These are phyloP conservation scores for Triticum monococcum DNA, from an alignment of 176 grass and related monocot genomes.

Conservation along the genomic window DNA sequence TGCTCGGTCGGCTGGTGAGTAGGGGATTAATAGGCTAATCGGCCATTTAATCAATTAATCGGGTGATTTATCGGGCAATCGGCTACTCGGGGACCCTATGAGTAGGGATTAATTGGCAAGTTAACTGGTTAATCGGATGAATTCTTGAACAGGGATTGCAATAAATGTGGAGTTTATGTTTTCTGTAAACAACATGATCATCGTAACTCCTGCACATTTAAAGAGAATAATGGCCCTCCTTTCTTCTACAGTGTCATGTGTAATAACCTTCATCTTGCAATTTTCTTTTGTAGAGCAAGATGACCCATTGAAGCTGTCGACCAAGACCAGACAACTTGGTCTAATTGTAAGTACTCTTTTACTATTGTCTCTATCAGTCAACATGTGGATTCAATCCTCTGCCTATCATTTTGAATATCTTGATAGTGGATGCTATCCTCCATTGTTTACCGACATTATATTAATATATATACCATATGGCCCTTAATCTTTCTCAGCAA, in stretches of 20 bases:
- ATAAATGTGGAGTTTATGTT: not conserved
- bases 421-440: not conserved
- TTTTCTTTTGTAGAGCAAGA: conserved; percentile 52
- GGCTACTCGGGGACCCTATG: too few species aligned
- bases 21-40: too few species aligned
- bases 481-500: not conserved
- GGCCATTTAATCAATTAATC: too few species aligned
- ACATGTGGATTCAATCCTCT: not conserved
- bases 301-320: conserved; percentile 78
- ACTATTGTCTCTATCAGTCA: not conserved
- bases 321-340: conserved; percentile 72
- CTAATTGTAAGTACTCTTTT: conserved; percentile 67
- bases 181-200: not conserved
- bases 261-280: not conserved
- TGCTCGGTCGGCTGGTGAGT: too few species aligned
- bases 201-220: not conserved
- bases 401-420: not conserved
- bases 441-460: not conserved
- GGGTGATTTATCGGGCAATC: too few species aligned
- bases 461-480: not conserved
- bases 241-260: not conserved
- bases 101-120: too few species aligned
- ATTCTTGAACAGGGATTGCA: too few species aligned
- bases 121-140: too few species aligned
- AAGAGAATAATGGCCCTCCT: not conserved